These are phyloP conservation scores for Pterocarpus santalinus DNA, from an alignment of 306 rosid species.

Conservation along the genomic window DNA sequence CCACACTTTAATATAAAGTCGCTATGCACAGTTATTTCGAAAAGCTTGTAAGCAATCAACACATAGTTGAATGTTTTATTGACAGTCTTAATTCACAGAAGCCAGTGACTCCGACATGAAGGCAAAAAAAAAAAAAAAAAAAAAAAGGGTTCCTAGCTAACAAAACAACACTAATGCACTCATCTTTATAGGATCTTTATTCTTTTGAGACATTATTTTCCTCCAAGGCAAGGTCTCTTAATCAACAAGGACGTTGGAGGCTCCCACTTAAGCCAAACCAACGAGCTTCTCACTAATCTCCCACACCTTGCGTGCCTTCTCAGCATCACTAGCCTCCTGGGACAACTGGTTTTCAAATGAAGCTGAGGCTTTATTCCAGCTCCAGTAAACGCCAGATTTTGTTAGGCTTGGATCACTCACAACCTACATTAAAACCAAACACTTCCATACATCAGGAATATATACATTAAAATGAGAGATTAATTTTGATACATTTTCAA, in stretches of 20 bases:
- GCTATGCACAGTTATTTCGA: conserved; percentile 33
- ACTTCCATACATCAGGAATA: conserved; percentile 35
- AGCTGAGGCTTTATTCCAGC: conserved; percentile 96
- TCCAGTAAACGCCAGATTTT: conserved; percentile 98
- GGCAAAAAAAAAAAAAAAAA: conserved; percentile 29
- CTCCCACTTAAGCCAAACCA: conserved; percentile 73
- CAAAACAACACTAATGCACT: conserved; percentile 38
- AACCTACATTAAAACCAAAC: conserved; percentile 64
- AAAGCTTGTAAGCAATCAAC: conserved; percentile 42
- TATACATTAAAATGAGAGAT: neutral
- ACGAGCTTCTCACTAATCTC: conserved; percentile 95
- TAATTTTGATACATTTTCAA: no score
- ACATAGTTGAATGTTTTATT: conserved; percentile 60
- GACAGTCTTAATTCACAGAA: conserved; percentile 29
- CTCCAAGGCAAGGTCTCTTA: conserved; percentile 37
- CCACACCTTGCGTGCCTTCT: conserved; percentile 95
- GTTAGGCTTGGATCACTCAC: conserved; percentile 95
- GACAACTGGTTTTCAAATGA: conserved; percentile 95
- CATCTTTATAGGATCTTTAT: conserved; percentile 38
- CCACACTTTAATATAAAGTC: neutral
- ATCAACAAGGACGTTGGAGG: conserved; percentile 27
- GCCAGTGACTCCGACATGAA: conserved; percentile 51
- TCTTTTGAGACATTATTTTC: conserved; percentile 39
- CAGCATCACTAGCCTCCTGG: conserved; percentile 83
- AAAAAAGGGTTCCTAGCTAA: conserved; percentile 44